Evolutionary conservation across 805 yeast species (phyloP), one percentile per base, ranked within the genome.

Genomic region (Cyberlindnera subsufficiens): DNA sequence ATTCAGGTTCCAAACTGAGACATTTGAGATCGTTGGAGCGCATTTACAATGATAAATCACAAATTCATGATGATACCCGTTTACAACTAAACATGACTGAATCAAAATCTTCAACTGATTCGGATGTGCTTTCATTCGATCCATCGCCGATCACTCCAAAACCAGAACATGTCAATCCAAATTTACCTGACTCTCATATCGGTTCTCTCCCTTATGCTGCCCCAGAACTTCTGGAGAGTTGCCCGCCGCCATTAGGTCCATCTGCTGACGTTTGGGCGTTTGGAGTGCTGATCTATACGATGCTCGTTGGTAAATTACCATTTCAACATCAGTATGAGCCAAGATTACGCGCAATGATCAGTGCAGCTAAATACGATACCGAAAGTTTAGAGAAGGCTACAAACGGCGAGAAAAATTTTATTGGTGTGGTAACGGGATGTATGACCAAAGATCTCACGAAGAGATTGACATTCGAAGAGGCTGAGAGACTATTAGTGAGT

Each of bases 141-240:
- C 43, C 49, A 7, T 35, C 51, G 15, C 53, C 57, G 15, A 40
- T 44, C 20, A 41, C 43, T 11, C 49, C 49, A 9, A 43, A 41
- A 15, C n/a, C 30, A 1, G 30, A n/a, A 6, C 44, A 44, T 3
- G 35, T 17, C 10, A 42, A 42, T 20, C 42, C 44, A 1, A 42
- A 40, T 13, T 15, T 37, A n/a, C 86, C 86, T 1, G 84, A 80
- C 56, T 66, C 78, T 18, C 83, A 82, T 52, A 85, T 87, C 38
- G 98, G 98, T 0, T 89, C 96, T 1, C 68, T 90, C 29, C 96
- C 97, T 0, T 90, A 88, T 60, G 95, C 96, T 0, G 77, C 96
- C 0, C 98, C 98, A 0, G 96, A 90, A 58, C 68, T 88, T 15
- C 64, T 89, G 33, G 66, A 68, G 33, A 82, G 85, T 1, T 69